Base-by-base conservation (phyloP, 1,284 basidiomycete species). In the Cutaneotrichosporon sp. region DNA sequence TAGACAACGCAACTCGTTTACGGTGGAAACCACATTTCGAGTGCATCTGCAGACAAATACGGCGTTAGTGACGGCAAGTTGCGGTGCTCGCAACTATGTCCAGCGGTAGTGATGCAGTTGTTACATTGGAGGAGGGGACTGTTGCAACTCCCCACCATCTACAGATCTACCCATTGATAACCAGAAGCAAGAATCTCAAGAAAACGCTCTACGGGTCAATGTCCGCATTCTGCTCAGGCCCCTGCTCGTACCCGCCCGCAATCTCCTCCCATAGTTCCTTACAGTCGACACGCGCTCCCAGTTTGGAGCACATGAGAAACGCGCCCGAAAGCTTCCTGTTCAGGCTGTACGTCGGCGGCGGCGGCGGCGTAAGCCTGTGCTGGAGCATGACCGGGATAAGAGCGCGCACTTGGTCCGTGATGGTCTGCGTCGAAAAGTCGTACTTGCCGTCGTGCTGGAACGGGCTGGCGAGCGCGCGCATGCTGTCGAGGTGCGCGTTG, bases 321-420 rank as follows among this genome's bases (percentile, higher is more conserved):
- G 90, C 86, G 0, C 94, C 93, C 61, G 90, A 92, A 59, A 97
- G 71, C 80, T 97, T 98, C 66, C 93, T 78, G 72, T 98, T 98
- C 49, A 97, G 76, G 69, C 87, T 90, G 72, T 97, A 97, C 1
- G 94, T 97, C 76, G 97, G 92, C 54, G 82, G 78, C 0, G 94
- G 94, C 2, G 94, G 94, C 0, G 94, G 94, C 2, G 90, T 93
- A 24, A 94, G 79, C 43, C 93, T 80, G 66, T 97, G 81, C 61
- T 83, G 78, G 50, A 98, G 80, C 91, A 98, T 97, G 49, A 89
- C 78, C 3, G 94, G 94, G 54, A 98, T 97, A 46, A 85, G 81
- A 3, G 79, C 81, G 24, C 72, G 63, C 9, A 76, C 69, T 20
- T 70, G 62, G 26, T 74, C 71, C 19, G 74, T 76, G 53, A 76